These are phyloP conservation scores for Metarhizium humberi DNA, from an alignment of 2,329 filamentous ascomycete genomes.

Conservation along the genomic window DNA sequence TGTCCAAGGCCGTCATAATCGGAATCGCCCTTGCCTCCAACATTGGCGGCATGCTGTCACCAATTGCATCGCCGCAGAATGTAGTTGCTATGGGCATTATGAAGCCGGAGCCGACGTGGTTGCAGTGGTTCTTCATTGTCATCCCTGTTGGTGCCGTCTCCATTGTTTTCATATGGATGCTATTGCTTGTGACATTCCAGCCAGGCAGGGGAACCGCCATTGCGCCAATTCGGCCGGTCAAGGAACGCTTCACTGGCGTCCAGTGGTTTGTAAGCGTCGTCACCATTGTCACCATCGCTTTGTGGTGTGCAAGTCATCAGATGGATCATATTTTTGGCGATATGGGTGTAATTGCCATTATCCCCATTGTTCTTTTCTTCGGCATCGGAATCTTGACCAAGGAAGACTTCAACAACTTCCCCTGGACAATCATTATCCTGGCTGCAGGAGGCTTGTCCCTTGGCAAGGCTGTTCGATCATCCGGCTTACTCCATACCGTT, in stretches of 20 bases:
- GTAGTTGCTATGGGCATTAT: constrained; percentile 96
- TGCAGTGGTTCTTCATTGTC: constrained; percentile 93
- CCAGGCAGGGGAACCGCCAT: constrained; percentile 81
- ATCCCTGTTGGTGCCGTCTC: constrained; percentile 88
- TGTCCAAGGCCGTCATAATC: constrained; percentile 91
- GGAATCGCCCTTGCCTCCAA: constrained; percentile 94
- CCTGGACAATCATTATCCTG: constrained; percentile 99
- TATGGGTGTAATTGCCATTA: constrained; percentile 97
- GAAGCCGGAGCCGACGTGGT: constrained; percentile 84
- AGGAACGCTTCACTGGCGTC: constrained; percentile 76
- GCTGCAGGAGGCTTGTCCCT: constrained; percentile 87
- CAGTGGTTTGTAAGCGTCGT: constrained; percentile 89
- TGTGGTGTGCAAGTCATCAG: constrained; percentile 91
- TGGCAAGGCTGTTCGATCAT: constrained; percentile 89
- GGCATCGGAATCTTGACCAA: constrained; percentile 93
- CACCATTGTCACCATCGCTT: constrained; percentile 71
- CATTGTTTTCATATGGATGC: constrained; percentile 78
- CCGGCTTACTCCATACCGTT: constrained; percentile 82
- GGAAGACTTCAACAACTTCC: constrained; percentile 99
- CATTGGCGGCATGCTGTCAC: constrained; percentile 90
- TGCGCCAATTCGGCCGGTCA: constrained; percentile 81
- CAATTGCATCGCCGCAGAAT: constrained; percentile 95
- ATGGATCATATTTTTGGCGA: constrained; percentile 84
- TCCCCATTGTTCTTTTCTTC: constrained; percentile 93
- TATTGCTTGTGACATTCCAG: constrained; percentile 77